Conservation (phyloP, 768 basidiomycete genomes). For the Pulveroboletus sp. region DNA sequence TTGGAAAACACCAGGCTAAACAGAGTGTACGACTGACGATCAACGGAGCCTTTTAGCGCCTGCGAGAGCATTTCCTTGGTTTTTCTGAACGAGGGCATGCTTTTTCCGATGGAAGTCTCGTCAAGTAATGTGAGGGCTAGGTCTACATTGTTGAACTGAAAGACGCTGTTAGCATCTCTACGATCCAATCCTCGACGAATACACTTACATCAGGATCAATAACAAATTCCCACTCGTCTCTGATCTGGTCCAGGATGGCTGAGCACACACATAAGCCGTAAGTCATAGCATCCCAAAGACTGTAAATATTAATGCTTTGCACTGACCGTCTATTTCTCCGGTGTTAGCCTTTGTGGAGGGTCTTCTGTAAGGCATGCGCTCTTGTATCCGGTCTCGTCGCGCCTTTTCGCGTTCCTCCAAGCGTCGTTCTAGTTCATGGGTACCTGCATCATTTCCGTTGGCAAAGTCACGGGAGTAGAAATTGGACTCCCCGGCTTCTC, state of each 20-base stretch:
- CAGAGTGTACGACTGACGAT: constrained; percentile 52
- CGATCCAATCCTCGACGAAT: neutral
- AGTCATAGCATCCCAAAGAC: neutral
- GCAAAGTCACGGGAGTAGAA: constrained; percentile 53
- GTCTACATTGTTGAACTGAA: constrained; percentile 90
- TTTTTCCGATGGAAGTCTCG: constrained; percentile 66
- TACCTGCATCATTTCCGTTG: constrained; percentile 50
- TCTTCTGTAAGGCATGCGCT: constrained; percentile 60
- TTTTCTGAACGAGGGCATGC: constrained; percentile 71
- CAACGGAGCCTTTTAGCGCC: constrained; percentile 84
- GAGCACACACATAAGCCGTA: neutral
- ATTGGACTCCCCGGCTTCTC: constrained; percentile 47
- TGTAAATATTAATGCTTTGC: neutral
- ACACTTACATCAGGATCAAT: constrained; percentile 71
- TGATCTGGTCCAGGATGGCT: constrained; percentile 86
- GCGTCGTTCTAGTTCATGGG: constrained; percentile 57
- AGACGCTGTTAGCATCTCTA: constrained; percentile 8
- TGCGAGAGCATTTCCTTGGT: constrained; percentile 77
- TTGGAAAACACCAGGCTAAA: neutral
- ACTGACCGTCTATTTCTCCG: constrained; percentile 85
- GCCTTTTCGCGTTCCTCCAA: constrained; percentile 60
- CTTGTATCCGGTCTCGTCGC: constrained; percentile 68
- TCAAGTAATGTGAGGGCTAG: constrained; percentile 89
- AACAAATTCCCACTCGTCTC: constrained; percentile 88
- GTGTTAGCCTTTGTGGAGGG: constrained; percentile 53